phyloP scores from a whole-genome alignment of 2,329 filamentous ascomycete genomes.

The Penicillium sp. region DNA sequence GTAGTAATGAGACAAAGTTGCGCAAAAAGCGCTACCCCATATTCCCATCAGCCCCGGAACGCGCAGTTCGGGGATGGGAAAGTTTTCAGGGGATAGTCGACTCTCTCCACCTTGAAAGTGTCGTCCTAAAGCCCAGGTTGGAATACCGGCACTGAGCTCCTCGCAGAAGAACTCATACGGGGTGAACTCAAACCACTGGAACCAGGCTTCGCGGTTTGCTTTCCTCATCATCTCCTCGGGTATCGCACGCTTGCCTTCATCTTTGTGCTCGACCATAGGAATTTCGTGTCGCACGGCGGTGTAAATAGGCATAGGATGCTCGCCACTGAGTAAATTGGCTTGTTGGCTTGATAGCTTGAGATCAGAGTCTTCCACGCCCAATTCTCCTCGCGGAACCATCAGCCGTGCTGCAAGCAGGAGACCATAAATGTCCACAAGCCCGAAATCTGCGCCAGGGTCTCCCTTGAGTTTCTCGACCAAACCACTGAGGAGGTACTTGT shows the following conservation, averaged over 20 bases:
- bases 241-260: conserved; percentile 29
- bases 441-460: conserved; percentile 76
- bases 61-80: conserved; percentile 77
- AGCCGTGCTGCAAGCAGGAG: conserved; percentile 80
- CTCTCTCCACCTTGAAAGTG: conserved; percentile 73
- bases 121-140: conserved; percentile 88
- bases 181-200: conserved; percentile 96
- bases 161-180: conserved; percentile 96
- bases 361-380: conserved; percentile 73
- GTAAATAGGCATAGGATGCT: conserved; percentile 89
- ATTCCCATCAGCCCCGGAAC: conserved; percentile 85
- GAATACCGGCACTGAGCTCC: conserved; percentile 86
- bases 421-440: conserved; percentile 91
- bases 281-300: conserved; percentile 96
- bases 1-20: conserved; percentile 94
- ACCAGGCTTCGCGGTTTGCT: conserved; percentile 73
- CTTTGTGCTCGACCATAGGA: conserved; percentile 56
- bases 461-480: conserved; percentile 90
- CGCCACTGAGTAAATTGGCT: conserved; percentile 71
- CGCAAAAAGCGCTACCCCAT: conserved; percentile 97
- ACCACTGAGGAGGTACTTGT: conserved; percentile 84
- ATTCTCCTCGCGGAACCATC: conserved; percentile 81
- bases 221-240: conserved; percentile 45
- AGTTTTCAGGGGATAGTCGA: conserved; percentile 62
- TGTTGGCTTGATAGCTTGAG: conserved; percentile 90